Conservation (phyloP, 345 rosid genomes). For the Camelina sativa region DNA sequence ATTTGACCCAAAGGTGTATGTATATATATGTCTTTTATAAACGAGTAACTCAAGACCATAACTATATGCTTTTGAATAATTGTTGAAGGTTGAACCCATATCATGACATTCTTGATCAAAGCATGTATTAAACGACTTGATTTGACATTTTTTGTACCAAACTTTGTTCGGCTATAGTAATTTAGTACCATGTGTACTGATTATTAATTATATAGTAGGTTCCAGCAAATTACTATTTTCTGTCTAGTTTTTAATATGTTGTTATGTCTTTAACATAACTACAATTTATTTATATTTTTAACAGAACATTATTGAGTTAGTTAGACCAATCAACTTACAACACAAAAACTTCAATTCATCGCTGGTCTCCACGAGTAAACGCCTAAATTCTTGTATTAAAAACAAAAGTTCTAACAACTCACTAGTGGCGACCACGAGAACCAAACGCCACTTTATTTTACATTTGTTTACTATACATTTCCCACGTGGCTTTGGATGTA, state of each 20-base stretch:
- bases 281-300: neutral
- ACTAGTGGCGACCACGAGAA: neutral
- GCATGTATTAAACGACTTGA: neutral
- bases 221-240: neutral
- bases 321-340: neutral
- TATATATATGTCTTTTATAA: neutral
- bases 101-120: neutral
- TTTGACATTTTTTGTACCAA: neutral
- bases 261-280: neutral
- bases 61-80: neutral
- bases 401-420: neutral
- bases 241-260: neutral
- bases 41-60: neutral
- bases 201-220: neutral
- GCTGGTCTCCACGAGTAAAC: neutral
- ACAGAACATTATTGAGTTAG: neutral
- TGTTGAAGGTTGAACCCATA: neutral
- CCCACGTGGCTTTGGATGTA: neutral
- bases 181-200: neutral
- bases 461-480: neutral
- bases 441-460: no score
- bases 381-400: neutral
- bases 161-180: neutral
- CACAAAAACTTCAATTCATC: neutral
- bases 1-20: conserved; percentile 7